Evolutionary conservation across 495 filamentous ascomycete species (phyloP), one percentile per base, ranked within the genome.

Genomic region (Extremus antarcticus): DNA sequence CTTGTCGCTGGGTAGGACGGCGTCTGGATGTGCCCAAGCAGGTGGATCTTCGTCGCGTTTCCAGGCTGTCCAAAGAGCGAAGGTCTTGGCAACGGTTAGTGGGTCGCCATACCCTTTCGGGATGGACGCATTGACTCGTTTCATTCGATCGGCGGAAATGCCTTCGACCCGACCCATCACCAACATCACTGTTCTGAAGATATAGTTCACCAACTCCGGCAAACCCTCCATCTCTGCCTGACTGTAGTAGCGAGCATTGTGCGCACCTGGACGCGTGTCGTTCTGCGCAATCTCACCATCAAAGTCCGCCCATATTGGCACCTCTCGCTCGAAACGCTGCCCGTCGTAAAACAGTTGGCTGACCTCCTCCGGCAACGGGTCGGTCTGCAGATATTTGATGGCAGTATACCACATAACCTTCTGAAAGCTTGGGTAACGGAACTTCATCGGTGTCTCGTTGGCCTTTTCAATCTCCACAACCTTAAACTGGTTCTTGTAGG

Each of bases 341-440:
- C 83, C 82, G 38, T 74, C 72, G 22, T 73, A 65, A 57, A 88
- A 78, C 8, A 70, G 65, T 25, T 83, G 68, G 32, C 75, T 67
- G n/a, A 87, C 76, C 21, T 67, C 72, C 20, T 66, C 60, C 2
- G 85, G 84, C 17, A 87, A 68, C 9, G 85, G 83, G 60, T 88
- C 85, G 25, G 78, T 73, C 48, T 81, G 71, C 23, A 88, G 69
- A 64, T 87, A 88, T 50, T 77, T 74, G 59, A 85, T 66, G n/a
- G 79, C 77, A 3, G 78, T 76, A 55, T 83, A 82, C 85, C 85
- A 88, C 64, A 86, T 81, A 43, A 88, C 77, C 62, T 83, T 85
- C 62, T 87, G 83, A 60, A 87, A 88, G 65, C 77, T 79, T 1
- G 85, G 85, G 60, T 88, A 87, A 53, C 83, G 67, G 63, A 86